Conservation (phyloP, 352 stramenopile species). For the Lagenidium giganteum region DNA sequence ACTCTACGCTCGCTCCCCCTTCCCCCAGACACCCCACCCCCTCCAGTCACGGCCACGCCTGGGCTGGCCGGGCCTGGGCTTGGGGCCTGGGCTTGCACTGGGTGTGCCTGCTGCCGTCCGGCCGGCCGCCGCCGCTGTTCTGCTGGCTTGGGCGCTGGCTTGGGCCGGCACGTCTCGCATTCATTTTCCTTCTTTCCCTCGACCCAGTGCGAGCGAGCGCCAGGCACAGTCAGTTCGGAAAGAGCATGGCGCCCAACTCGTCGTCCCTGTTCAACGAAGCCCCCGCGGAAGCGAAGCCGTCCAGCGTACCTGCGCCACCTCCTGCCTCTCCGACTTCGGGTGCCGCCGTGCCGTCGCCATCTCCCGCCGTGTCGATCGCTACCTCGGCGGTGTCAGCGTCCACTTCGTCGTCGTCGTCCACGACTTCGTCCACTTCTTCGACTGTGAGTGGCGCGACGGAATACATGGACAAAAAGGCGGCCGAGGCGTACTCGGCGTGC, state of each 20-base stretch:
- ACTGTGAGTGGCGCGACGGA: constrained; percentile 13
- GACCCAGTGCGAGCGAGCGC: too few relatives aligned
- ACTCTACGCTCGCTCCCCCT: too few relatives aligned
- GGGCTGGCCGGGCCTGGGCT: neutral
- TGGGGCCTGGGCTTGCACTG: neutral
- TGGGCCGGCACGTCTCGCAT: too few relatives aligned
- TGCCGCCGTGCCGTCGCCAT: constrained; percentile 6
- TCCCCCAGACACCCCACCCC: constrained; percentile 4
- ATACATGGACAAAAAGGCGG: constrained; percentile 5
- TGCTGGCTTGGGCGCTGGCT: too few relatives aligned
- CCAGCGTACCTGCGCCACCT: too few relatives aligned
- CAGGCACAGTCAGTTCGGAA: too few relatives aligned
- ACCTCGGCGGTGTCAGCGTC: constrained; percentile 20
- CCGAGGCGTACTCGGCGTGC: too few relatives aligned
- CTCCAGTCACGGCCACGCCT: neutral
- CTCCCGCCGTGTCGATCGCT: constrained; percentile 27
- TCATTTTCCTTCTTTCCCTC: too few relatives aligned
- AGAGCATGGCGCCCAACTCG: constrained; percentile 36
- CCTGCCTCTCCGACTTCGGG: too few relatives aligned
- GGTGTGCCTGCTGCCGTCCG: too few relatives aligned
- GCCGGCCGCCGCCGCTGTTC: too few relatives aligned
- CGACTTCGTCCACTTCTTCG: constrained; percentile 13
- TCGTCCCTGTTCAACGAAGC: constrained; percentile 39
- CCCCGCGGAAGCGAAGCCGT: constrained; percentile 9
- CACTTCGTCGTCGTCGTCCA: constrained; percentile 6